phyloP scores from a whole-genome alignment of 202 grass and related monocot genomes.

The Eragrostis tef region DNA sequence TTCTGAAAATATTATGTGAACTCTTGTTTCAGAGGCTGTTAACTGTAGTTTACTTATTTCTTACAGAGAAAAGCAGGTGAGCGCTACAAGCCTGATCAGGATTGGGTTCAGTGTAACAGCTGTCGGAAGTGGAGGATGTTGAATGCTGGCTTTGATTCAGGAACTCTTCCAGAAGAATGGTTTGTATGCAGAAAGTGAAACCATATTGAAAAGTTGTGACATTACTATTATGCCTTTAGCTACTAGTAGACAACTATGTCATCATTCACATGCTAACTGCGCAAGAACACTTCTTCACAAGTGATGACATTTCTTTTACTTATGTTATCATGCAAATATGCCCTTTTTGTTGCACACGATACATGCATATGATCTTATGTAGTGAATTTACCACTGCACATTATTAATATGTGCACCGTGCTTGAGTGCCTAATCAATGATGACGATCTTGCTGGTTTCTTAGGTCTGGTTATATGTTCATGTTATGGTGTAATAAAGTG shows the following conservation, averaged over 20 bases:
- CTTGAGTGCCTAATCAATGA: neutral
- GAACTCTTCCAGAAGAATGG: slow-evolving; percentile 64
- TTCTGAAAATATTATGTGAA: neutral
- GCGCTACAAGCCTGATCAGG: slow-evolving; percentile 61
- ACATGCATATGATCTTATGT: neutral
- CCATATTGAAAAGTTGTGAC: slow-evolving; percentile 1
- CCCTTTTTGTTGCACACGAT: neutral
- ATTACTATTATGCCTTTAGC: neutral
- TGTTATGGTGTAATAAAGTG: slow-evolving; percentile 23
- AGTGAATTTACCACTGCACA: neutral
- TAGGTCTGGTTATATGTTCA: slow-evolving; percentile 23
- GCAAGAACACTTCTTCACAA: neutral
- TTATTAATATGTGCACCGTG: neutral
- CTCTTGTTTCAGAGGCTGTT: slow-evolving; percentile 4
- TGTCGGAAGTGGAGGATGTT: slow-evolving; percentile 88
- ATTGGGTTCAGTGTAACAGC: slow-evolving; percentile 84
- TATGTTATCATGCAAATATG: neutral
- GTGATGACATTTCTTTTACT: neutral
- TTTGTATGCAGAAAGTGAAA: slow-evolving; percentile 42
- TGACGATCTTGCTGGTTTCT: neutral
- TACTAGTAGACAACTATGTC: neutral
- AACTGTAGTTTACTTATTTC: slow-evolving; percentile 10
- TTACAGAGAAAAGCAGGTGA: slow-evolving; percentile 57
- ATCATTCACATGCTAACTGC: neutral
- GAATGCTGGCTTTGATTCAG: slow-evolving; percentile 52